These are phyloP conservation scores for Senna siamea DNA, from an alignment of 306 rosid species.

Conservation along the genomic window DNA sequence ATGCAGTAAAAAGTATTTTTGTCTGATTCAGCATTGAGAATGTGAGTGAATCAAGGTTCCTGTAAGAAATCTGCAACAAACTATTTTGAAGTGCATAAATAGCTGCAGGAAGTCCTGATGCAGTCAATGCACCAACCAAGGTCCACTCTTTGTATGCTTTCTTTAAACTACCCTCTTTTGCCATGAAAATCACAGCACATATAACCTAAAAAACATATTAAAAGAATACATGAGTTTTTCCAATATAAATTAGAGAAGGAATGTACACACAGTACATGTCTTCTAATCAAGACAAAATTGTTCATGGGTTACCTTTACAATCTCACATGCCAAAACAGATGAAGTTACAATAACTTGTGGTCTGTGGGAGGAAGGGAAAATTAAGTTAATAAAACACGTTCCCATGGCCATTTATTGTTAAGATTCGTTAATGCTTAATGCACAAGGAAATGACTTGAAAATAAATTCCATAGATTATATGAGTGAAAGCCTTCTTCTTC, in stretches of 20 bases:
- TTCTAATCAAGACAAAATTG: slow-evolving; percentile 23
- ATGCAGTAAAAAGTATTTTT: slow-evolving; percentile 87
- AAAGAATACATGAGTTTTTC: slow-evolving; percentile 27
- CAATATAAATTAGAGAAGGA: slow-evolving; percentile 11
- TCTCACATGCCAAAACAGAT: slow-evolving; percentile 84
- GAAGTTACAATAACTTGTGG: slow-evolving; percentile 94
- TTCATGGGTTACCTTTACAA: slow-evolving; percentile 68
- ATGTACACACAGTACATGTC: slow-evolving; percentile 25
- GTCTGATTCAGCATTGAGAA: slow-evolving; percentile 97
- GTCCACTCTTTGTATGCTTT: slow-evolving; percentile 75
- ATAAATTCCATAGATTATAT: not conserved
- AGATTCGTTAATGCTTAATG: slow-evolving; percentile 7
- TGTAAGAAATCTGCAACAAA: slow-evolving; percentile 93
- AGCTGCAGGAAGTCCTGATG: slow-evolving; percentile 97
- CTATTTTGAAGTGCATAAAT: slow-evolving; percentile 95
- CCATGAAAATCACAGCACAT: slow-evolving; percentile 82
- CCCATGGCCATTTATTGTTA: slow-evolving; percentile 21
- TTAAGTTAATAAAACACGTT: slow-evolving; percentile 33
- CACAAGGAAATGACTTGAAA: slow-evolving; percentile 31
- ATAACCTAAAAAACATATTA: slow-evolving; percentile 55
- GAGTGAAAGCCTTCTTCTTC: not conserved
- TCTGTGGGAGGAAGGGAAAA: slow-evolving; percentile 48
- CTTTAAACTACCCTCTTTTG: slow-evolving; percentile 72
- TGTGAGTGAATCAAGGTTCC: slow-evolving; percentile 93
- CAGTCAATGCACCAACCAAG: slow-evolving; percentile 84